Base-by-base conservation (phyloP, 2,329 filamentous ascomycete species). In the Penicillium griseofulvum region DNA sequence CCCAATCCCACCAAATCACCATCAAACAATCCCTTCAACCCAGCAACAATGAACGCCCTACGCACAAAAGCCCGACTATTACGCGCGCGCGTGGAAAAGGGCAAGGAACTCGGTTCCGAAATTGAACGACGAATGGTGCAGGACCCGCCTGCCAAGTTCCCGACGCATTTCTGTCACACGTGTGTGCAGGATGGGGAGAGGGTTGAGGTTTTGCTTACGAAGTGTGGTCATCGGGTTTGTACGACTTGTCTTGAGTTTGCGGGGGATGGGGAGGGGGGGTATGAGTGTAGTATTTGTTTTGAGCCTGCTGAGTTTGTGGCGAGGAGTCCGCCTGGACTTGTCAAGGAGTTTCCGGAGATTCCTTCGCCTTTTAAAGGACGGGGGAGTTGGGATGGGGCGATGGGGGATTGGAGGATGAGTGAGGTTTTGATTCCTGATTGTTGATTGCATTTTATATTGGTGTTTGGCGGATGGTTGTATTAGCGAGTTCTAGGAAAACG, bases 131-230 rank as follows among this genome's bases (percentile, higher is more conserved):
- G 63, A 22, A 62, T 63, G 59, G 33, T 10, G 5, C 41, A 57
- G 16, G 1, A 19, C 4, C 57, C 61, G 1, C 9, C 7, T 0
- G 38, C 62, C 2, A 4, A 7, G 0, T 65, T 54, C 17, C 63
- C 63, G 1, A 64, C 63, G 17, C 63, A 65, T 43, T 65, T 65
- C 44, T 65, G 63, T n/a, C 59, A 65, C 44, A 64, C 59, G 0
- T 65, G 63, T 33, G 57, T 65, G 2, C 52, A 56, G 36, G 62
- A 52, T 6, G 59, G 56, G 6, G 53, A 62, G 29, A 33, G 12
- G 4, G 45, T 49, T 1, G 61, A 65, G 17, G 55, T 65, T 6
- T 26, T 65, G 7, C 26, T 65, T 11, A 65, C 62, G 1, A 62
- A 52, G 34, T 65, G 63, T 28, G 63, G 62, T 4, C 63, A 65